phyloP scores from a whole-genome alignment of 768 basidiomycete species.

The Exsudoporus frostii region DNA sequence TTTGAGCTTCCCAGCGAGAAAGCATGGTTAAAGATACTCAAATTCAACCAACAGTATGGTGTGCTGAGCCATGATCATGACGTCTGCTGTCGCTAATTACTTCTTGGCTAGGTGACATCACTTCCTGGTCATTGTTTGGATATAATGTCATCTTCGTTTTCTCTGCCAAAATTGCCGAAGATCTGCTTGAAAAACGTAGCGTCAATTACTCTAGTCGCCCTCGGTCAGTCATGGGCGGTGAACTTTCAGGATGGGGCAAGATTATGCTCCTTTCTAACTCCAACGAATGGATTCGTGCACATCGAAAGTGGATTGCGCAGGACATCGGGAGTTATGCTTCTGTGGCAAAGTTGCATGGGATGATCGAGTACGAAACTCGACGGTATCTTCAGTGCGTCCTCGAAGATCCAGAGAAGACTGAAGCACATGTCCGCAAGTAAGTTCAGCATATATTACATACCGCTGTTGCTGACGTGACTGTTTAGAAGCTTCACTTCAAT shows the following conservation, averaged over 20 bases:
- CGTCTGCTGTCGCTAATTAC: background rate
- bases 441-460: background rate
- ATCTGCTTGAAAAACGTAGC: conserved; percentile 45
- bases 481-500: conserved; percentile 19
- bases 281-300: conserved; percentile 4
- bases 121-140: conserved; percentile 6
- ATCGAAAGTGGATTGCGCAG: conserved; percentile 16
- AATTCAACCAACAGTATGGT: conserved; percentile 12
- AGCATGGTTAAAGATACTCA: conserved; percentile 7
- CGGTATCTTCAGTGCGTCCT: conserved; percentile 10
- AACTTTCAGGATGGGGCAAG: conserved; percentile 18
- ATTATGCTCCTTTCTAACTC: conserved; percentile 12
- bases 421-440: conserved; percentile 15
- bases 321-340: conserved; percentile 10
- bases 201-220: conserved; percentile 36
- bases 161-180: conserved; percentile 38
- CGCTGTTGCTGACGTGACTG: too few relatives aligned
- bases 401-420: conserved; percentile 3
- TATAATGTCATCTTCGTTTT: conserved; percentile 43
- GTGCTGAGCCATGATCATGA: background rate
- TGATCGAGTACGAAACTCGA: conserved; percentile 20
- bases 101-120: conserved; percentile 8
- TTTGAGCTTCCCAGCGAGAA: conserved; percentile 1
- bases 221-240: conserved; percentile 16
- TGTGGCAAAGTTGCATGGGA: conserved; percentile 9